Evolutionary conservation across 164 flowering plant species (phyloP).

Genomic region (Echeveria elegans): DNA sequence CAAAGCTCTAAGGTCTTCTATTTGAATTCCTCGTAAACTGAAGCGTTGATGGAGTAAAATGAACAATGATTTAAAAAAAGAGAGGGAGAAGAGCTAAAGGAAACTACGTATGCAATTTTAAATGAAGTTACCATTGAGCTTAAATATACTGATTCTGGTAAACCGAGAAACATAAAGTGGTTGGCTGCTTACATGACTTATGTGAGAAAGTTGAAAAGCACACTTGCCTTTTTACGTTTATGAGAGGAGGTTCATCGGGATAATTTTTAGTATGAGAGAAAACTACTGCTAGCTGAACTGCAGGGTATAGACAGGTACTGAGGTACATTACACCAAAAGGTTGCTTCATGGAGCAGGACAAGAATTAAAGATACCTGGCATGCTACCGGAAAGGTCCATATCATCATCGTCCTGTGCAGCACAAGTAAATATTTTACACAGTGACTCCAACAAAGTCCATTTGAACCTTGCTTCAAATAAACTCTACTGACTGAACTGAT

Average conservation of each 20-base stretch:
- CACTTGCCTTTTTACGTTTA: slow-evolving; percentile 60
- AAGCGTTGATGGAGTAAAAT: background rate
- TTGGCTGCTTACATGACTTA: too few species aligned
- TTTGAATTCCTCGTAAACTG: slow-evolving; percentile 58
- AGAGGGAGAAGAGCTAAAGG: background rate
- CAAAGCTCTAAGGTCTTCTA: slow-evolving; percentile 43
- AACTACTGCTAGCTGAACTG: slow-evolving; percentile 77
- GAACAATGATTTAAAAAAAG: background rate
- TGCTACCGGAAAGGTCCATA: slow-evolving; percentile 33
- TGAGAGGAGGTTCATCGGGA: slow-evolving; percentile 92
- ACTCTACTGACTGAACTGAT: too few species aligned
- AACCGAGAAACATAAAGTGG: too few species aligned
- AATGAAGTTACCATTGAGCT: too few species aligned
- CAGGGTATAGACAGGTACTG: slow-evolving; percentile 24
- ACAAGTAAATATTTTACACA: background rate
- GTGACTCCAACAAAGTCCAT: background rate
- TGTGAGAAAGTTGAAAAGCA: background rate
- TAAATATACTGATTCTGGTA: too few species aligned
- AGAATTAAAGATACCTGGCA: slow-evolving; percentile 41
- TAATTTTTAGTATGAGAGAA: slow-evolving; percentile 92
- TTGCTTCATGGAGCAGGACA: background rate
- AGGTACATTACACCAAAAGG: background rate
- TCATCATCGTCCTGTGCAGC: slow-evolving; percentile 68
- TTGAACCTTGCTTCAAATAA: too few species aligned
- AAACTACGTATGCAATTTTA: background rate